Percentiles rank a stretch among this genome's conserved stretches.
phyloP scores from a whole-genome alignment of 768 basidiomycete species.

The Calocera viscosa region DNA sequence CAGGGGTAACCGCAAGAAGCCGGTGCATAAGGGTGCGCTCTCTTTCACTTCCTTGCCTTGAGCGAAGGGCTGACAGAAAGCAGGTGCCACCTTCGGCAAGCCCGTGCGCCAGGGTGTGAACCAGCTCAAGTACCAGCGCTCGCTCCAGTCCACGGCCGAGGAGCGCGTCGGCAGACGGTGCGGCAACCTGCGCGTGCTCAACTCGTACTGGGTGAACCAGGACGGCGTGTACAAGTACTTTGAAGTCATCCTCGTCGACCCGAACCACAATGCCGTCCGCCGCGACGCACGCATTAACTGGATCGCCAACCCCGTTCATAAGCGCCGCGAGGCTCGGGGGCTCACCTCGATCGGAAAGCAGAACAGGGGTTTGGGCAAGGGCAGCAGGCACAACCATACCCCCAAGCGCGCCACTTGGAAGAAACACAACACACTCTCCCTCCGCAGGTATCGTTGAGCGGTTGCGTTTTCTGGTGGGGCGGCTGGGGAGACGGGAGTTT shows the following conservation, averaged over 20 bases:
- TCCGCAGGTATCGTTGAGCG: constrained; percentile 31
- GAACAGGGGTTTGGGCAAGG: constrained; percentile 98
- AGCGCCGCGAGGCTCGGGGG: constrained; percentile 93
- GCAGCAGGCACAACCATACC: constrained; percentile 84
- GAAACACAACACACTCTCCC: constrained; percentile 77
- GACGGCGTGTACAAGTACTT: constrained; percentile 99
- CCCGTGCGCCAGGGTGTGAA: constrained; percentile 99
- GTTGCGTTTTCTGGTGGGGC: neutral
- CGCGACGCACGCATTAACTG: constrained; percentile 97
- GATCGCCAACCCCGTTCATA: constrained; percentile 98
- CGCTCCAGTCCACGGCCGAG: constrained; percentile 86
- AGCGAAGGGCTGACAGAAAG: neutral
- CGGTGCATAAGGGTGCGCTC: constrained; percentile 78
- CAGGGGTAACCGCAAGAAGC: constrained; percentile 98
- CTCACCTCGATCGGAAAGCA: constrained; percentile 92
- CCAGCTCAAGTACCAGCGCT: constrained; percentile 95
- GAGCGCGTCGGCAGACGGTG: constrained; percentile 95
- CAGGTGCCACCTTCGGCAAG: constrained; percentile 96
- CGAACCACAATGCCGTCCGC: constrained; percentile 87
- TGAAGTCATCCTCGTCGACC: constrained; percentile 97
- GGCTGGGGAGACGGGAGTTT: neutral
- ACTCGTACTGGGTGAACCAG: constrained; percentile 99
- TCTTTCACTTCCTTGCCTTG: neutral
- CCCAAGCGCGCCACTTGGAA: constrained; percentile 89
- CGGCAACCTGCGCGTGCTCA: constrained; percentile 89